A percentile compares a stretch with the other conserved stretches of the same genome.
These are phyloP conservation scores for Lodderomyces pseudojiufengensis DNA, from an alignment of 1,139 yeast genomes.

Conservation along the genomic window DNA sequence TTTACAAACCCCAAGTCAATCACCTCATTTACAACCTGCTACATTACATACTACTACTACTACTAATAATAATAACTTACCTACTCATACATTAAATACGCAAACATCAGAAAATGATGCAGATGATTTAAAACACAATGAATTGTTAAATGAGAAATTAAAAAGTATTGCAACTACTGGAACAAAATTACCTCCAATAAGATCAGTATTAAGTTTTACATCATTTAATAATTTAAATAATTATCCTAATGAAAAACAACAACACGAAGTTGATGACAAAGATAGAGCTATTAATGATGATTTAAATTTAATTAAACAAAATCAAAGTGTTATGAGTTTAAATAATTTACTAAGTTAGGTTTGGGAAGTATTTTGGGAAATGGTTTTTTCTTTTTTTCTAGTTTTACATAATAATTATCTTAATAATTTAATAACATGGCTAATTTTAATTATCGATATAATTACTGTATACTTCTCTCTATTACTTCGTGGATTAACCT, in stretches of 20 bases:
- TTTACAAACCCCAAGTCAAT: constrained; percentile 39
- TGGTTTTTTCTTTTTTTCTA: no score
- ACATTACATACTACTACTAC: no score
- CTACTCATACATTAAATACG: constrained; percentile 10
- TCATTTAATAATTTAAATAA: constrained; percentile 12
- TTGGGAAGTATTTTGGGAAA: no score
- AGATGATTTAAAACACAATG: neutral
- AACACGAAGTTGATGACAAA: neutral
- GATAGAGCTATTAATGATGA: neutral
- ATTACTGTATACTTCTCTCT: no score
- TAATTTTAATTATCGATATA: no score
- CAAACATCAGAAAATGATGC: no score
- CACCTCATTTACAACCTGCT: constrained; percentile 37
- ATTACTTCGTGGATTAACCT: no score
- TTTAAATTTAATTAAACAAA: neutral
- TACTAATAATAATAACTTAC: constrained; percentile 2
- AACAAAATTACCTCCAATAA: constrained; percentile 42
- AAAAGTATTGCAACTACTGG: constrained; percentile 39
- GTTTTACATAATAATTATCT: no score
- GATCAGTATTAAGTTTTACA: constrained; percentile 37
- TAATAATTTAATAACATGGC: no score
- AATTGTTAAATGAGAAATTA: constrained; percentile 16
- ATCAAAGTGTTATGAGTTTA: constrained; percentile 1
- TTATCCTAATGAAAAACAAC: constrained; percentile 8
- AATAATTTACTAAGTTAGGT: constrained; percentile 2